Evolutionary conservation across 139 green algal genomes (phyloP).

Genomic region (Protoeuglena noctilucae): DNA sequence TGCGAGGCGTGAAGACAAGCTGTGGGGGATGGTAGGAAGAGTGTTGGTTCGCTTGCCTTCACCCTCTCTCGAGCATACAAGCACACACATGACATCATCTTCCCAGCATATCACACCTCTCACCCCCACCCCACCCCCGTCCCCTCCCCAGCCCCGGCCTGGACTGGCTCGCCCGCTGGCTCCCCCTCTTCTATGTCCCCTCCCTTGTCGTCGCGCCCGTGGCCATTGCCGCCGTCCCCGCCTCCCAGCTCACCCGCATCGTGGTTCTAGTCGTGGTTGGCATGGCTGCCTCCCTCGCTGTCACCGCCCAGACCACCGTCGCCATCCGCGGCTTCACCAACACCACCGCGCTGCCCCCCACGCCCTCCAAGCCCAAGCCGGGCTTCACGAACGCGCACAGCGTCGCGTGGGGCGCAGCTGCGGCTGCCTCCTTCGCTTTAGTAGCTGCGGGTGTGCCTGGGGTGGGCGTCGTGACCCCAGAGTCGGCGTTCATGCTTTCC

Average conservation of each 20-base stretch:
- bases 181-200: constrained; percentile 79
- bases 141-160: too few species aligned
- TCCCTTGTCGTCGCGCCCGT: constrained; percentile 64
- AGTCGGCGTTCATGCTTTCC: too few species aligned
- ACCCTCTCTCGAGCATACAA: not conserved
- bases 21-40: too few species aligned
- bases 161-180: constrained; percentile 65
- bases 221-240: constrained; percentile 23
- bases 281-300: constrained; percentile 37
- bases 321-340: constrained; percentile 31
- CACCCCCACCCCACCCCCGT: too few species aligned
- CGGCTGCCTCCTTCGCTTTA: not conserved
- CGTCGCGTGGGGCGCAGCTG: not conserved
- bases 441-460: not conserved
- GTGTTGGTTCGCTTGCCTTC: too few species aligned
- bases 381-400: not conserved
- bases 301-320: constrained; percentile 34
- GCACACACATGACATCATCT: not conserved
- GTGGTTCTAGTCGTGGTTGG: constrained; percentile 27
- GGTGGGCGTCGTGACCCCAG: too few species aligned
- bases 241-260: constrained; percentile 26
- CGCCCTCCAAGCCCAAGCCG: constrained; percentile 13
- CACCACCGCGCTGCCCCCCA: constrained; percentile 26
- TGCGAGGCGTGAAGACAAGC: too few species aligned
- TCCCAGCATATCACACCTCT: not conserved